A percentile compares a stretch with the other conserved stretches of the same genome.
Conservation (phyloP, 2,329 filamentous ascomycete genomes). For the Phialocephala subalpina region DNA sequence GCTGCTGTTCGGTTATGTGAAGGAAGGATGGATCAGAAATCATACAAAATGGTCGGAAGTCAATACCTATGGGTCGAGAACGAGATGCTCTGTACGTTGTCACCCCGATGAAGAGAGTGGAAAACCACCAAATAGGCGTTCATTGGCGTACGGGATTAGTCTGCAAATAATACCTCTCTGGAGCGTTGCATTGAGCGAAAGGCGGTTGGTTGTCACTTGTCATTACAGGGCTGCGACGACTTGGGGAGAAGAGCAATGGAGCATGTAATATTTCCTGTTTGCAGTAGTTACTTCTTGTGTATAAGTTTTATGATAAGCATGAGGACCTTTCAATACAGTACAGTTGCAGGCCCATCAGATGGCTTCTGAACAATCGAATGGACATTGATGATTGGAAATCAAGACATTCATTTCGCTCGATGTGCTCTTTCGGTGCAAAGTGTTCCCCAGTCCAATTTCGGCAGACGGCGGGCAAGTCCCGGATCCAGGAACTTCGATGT, state of each 20-base stretch:
- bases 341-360: conserved; percentile 14
- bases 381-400: conserved; percentile 8
- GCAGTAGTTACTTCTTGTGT: conserved; percentile 30
- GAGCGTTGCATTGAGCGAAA: conserved; percentile 27
- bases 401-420: not conserved
- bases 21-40: conserved; percentile 19
- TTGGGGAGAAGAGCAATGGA: conserved; percentile 22
- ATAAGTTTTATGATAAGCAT: conserved; percentile 25
- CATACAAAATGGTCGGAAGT: conserved; percentile 25
- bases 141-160: conserved; percentile 33
- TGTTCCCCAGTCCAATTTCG: conserved; percentile 9
- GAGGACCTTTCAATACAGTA: conserved; percentile 16
- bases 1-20: conserved; percentile 96
- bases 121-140: conserved; percentile 29
- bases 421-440: not conserved
- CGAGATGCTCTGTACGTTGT: conserved; percentile 1
- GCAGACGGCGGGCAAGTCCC: not conserved
- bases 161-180: conserved; percentile 27
- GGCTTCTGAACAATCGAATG: conserved; percentile 11
- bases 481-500: conserved; percentile 6
- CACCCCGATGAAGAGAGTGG: conserved; percentile 11
- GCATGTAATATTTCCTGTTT: conserved; percentile 37
- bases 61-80: conserved; percentile 9
- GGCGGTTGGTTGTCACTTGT: conserved; percentile 21
- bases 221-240: conserved; percentile 21